Base-by-base conservation (phyloP, 2,329 filamentous ascomycete species). In the Neonectria hederae region DNA sequence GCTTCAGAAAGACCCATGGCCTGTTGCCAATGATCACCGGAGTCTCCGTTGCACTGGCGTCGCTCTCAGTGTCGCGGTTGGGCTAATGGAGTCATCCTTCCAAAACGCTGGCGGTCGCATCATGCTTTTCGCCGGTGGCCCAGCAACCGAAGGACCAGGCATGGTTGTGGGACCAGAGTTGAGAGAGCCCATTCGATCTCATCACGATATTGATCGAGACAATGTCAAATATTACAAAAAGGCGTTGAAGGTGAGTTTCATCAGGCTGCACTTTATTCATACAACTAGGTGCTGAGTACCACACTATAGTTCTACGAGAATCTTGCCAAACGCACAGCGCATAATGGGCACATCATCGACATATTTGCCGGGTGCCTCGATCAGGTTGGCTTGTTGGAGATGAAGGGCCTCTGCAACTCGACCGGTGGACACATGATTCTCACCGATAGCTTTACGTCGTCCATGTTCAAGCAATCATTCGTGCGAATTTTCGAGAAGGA, bases 191-290 rank as follows among this genome's bases (percentile, higher is more conserved):
- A 98, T 99, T 70, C 91, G 96, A 76, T 98, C 95, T 45, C 96
- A 99, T 81, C 96, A 99, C 80, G 96, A 99, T 75, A 99, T 99
- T 79, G 96, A 99, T 78, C 90, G 94, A 62, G 96, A 99, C 80
- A 97, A 97, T 78, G 97, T 97, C 83, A 99, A 99, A 81, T 97
- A 98, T 82, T 98, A 97, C 83, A 99, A 99, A 86, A 99, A 99
- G 83, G 96, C 96, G 22, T 82, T 97, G 54, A 99, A 98, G 89
- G 92, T 93, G 79, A 63, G 83, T 17, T 38, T 45, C 14, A 21
- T 32, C 13, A 6, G 7, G 13, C 7, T 4, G 3, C 10, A 32
- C 19, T 11, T n/a, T 19, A 22, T 11, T n/a, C 17, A 22, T 38
- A 19, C 21, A 21, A 10, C 26, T 14, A n/a, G 4, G 14, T 17